These are phyloP conservation scores for Parasitella parasitica DNA, from an alignment of 371 early-diverging fungal genomes.

Conservation along the genomic window DNA sequence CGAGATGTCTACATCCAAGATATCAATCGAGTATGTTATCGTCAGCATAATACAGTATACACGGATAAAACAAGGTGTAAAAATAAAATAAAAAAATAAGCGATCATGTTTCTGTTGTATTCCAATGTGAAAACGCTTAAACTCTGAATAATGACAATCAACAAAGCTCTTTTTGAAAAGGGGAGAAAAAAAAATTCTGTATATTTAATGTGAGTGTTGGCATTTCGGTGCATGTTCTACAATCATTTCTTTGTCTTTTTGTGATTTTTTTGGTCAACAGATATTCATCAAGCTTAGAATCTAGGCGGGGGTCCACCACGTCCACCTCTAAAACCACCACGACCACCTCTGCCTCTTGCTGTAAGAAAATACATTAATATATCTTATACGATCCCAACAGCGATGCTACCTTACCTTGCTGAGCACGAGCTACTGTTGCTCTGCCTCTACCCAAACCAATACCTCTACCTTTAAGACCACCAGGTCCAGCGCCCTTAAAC, in stretches of 20 bases:
- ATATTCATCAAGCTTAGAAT: constrained; percentile 5
- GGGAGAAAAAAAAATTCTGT: neutral
- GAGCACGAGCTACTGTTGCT: constrained; percentile 85
- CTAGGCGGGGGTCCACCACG: constrained; percentile 33
- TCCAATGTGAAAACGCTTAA: no score
- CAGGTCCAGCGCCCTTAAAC: constrained; percentile 87
- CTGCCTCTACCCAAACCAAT: constrained; percentile 85
- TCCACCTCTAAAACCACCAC: constrained; percentile 49
- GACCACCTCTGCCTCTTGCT: constrained; percentile 53
- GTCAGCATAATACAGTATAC: no score
- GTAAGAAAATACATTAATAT: neutral
- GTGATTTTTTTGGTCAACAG: neutral
- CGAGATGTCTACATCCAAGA: no score
- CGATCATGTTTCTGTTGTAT: no score
- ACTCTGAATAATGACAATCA: no score
- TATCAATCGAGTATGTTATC: no score
- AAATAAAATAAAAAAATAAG: no score
- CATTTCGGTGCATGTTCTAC: constrained; percentile 1
- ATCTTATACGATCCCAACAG: neutral
- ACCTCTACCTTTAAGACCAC: constrained; percentile 80
- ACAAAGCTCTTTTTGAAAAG: no score
- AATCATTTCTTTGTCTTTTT: neutral
- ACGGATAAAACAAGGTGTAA: no score
- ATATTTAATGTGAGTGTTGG: neutral
- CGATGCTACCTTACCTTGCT: constrained; percentile 39